A percentile compares a stretch with the other conserved stretches of the same genome.
phyloP scores from a whole-genome alignment of 768 basidiomycete species.

The Auricularia auricula-judae region DNA sequence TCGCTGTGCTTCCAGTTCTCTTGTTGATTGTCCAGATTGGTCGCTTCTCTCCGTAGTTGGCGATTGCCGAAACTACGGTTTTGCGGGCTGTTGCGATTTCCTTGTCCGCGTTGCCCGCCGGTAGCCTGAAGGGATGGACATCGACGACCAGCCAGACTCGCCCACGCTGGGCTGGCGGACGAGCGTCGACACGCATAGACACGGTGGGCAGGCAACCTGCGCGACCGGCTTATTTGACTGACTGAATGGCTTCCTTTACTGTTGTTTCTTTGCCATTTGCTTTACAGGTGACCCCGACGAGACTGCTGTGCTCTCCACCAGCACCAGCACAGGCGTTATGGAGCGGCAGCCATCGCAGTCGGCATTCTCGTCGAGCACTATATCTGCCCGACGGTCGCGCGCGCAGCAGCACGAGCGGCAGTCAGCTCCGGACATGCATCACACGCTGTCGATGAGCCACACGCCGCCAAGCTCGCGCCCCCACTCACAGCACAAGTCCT shows the following conservation, averaged over 20 bases:
- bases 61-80: not conserved
- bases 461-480: not conserved
- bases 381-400: not conserved
- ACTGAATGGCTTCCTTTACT: not conserved
- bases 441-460: not conserved
- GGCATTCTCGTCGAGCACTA: not conserved
- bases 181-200: not conserved
- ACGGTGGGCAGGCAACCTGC: too few species aligned
- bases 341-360: not conserved
- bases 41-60: not conserved
- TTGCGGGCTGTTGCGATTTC: not conserved
- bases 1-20: too few species aligned
- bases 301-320: not conserved
- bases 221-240: not conserved
- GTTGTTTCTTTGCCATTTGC: not conserved
- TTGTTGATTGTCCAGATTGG: too few species aligned
- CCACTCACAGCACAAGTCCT: not conserved
- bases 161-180: conserved; percentile 1
- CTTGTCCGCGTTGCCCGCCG: not conserved
- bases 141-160: not conserved
- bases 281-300: not conserved
- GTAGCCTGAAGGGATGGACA: not conserved
- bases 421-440: not conserved
- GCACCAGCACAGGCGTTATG: not conserved
- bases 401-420: not conserved